These are phyloP conservation scores for Clitopilus passeckerianus DNA, from an alignment of 768 basidiomycete species.

Conservation along the genomic window DNA sequence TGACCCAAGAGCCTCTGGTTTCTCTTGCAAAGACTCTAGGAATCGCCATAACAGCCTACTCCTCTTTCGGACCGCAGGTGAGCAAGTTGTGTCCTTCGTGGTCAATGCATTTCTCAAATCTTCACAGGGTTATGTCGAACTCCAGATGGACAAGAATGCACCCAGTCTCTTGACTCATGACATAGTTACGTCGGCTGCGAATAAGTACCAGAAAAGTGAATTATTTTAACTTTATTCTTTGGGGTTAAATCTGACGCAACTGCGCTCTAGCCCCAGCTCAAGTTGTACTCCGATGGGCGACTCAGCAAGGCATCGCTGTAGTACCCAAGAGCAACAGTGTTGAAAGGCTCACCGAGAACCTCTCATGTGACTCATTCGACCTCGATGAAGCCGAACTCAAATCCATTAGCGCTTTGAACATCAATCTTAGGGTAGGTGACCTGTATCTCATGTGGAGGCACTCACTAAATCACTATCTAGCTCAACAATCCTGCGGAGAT, in stretches of 20 bases:
- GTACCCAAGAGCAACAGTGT: slow-evolving; percentile 65
- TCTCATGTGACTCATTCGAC: slow-evolving; percentile 32
- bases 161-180: slow-evolving; percentile 51
- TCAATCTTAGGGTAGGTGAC: slow-evolving; percentile 51
- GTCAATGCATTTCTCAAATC: slow-evolving; percentile 8
- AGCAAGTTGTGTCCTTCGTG: slow-evolving; percentile 16
- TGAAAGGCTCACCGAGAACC: slow-evolving; percentile 47
- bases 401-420: slow-evolving; percentile 54
- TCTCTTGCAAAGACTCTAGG: slow-evolving; percentile 49
- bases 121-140: slow-evolving; percentile 51
- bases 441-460: too few species aligned
- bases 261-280: slow-evolving; percentile 50
- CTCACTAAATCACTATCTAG: slow-evolving; percentile 24
- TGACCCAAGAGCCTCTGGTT: slow-evolving; percentile 55
- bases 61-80: slow-evolving; percentile 40
- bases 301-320: slow-evolving; percentile 67
- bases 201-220: slow-evolving; percentile 50
- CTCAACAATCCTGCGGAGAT: slow-evolving; percentile 69
- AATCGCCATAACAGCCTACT: slow-evolving; percentile 64
- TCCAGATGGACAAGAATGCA: slow-evolving; percentile 50
- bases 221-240: not conserved
- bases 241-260: not conserved
- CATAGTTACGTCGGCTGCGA: slow-evolving; percentile 37
- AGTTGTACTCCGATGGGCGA: slow-evolving; percentile 76
- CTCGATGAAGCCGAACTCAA: slow-evolving; percentile 56